These are phyloP conservation scores for Cucurbitaria berberidis DNA, from an alignment of 2,329 filamentous ascomycete species.

Conservation along the genomic window DNA sequence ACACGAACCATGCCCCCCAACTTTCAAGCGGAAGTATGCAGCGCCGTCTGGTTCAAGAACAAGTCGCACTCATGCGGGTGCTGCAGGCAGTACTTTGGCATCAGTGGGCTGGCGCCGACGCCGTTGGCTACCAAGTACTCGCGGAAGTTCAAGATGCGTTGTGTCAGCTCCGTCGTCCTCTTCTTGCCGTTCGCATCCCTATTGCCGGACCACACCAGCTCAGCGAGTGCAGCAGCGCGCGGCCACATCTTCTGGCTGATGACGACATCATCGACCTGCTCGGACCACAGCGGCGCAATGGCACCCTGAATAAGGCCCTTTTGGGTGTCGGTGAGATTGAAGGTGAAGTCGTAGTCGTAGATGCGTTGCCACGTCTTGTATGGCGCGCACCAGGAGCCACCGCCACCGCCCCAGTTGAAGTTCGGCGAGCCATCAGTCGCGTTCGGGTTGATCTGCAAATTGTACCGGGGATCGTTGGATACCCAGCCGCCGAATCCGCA, in stretches of 20 bases:
- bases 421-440: conserved; percentile 47
- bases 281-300: conserved; percentile 60
- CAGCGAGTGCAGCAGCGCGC: conserved; percentile 62
- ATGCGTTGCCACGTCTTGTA: conserved; percentile 68
- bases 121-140: conserved; percentile 65
- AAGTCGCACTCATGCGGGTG: conserved; percentile 65
- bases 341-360: conserved; percentile 64
- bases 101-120: conserved; percentile 57
- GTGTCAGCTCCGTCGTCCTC: conserved; percentile 60
- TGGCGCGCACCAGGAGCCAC: conserved; percentile 64
- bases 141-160: conserved; percentile 64
- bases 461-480: conserved; percentile 63
- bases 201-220: conserved; percentile 64
- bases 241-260: conserved; percentile 62
- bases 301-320: conserved; percentile 60
- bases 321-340: conserved; percentile 55
- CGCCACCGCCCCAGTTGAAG: conserved; percentile 62
- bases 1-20: neutral
- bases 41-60: conserved; percentile 56
- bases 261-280: conserved; percentile 62
- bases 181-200: conserved; percentile 57
- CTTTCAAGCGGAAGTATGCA: neutral
- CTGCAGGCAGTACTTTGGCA: conserved; percentile 65
- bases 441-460: conserved; percentile 60
- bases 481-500: conserved; percentile 62